Evolutionary conservation across 345 rosid species (phyloP), one percentile per base, ranked within the genome.

Genomic region (Draba incana): DNA sequence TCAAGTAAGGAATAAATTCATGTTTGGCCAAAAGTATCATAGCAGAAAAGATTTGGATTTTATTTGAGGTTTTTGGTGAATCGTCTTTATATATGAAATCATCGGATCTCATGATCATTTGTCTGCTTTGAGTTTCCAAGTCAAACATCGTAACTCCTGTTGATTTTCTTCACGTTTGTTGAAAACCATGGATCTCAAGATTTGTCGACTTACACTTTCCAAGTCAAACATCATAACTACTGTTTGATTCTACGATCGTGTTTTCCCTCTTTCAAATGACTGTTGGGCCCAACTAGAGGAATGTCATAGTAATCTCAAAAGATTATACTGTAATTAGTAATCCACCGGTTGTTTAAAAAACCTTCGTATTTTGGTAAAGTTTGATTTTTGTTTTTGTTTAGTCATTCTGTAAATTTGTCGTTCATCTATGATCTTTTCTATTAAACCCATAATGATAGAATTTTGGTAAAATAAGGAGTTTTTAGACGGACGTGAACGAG

Each of bases 151-250:
- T 64, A 72, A 64, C 77, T 13, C 64, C 71, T 27, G 70, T 62
- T 62, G 69, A 71, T 62, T 71, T 45, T 8, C 28, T 12, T 44
- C 47, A 23, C 53, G 41, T 25, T 35, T n/a, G 33, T 2, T 28
- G 5, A 5, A 70, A 33, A 6, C 20, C 64, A 50, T 48, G 49
- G 7, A 58, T 59, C 64, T 37, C 57, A 23, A 52, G 39, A 61
- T 61, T 74, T 74, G 74, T 74, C 74, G 25, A 24, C 52, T 60
- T 74, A 57, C 64, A 68, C 51, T 45, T 74, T 61, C 69, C 20
- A 25, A 61, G 78, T 61, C 69, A 68, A 54, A 68, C 69, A 74
- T 60, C 13, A 57, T 62, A 74, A 68, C 78, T 28, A 74, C 78
- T 67, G 64, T 53, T 35, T 60, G 27, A 67, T 67, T 6, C 54